Evolutionary conservation across 257 asterid genomes (phyloP).

Genomic region (Nicotiana paniculata): DNA sequence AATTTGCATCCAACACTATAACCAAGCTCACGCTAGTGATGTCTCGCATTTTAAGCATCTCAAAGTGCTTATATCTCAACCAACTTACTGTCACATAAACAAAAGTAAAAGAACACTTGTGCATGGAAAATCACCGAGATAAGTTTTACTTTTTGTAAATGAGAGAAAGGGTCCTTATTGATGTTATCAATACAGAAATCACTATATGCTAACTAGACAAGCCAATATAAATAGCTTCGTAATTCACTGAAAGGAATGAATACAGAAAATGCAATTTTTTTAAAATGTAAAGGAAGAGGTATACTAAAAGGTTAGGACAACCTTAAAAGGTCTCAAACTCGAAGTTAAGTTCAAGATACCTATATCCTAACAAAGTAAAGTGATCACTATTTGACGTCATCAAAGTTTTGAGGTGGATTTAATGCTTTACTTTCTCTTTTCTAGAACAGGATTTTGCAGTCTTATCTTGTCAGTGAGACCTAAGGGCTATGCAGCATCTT

Average conservation of each 20-base stretch:
- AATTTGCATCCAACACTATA: too few relatives aligned
- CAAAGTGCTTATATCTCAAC: background rate
- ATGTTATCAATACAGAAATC: background rate
- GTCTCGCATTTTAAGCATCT: background rate
- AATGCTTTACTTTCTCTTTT: background rate
- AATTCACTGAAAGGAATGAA: background rate
- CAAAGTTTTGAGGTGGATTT: background rate
- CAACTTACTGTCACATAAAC: background rate
- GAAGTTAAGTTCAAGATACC: background rate
- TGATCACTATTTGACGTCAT: background rate
- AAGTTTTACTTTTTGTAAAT: background rate
- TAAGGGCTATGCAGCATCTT: background rate
- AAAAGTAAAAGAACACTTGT: background rate
- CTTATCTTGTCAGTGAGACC: slow-evolving; percentile 7
- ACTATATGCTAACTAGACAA: background rate
- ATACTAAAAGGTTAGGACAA: background rate
- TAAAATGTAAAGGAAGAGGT: background rate
- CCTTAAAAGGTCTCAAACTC: background rate
- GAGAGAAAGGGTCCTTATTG: background rate
- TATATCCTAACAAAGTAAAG: background rate
- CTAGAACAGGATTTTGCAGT: background rate
- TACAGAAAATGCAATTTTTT: background rate
- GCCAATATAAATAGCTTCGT: background rate
- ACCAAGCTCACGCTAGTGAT: background rate
- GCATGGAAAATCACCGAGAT: background rate